Evolutionary conservation across 768 basidiomycete genomes (phyloP), one percentile per base, ranked within the genome.

Genomic region (Tephrocybe sp.): DNA sequence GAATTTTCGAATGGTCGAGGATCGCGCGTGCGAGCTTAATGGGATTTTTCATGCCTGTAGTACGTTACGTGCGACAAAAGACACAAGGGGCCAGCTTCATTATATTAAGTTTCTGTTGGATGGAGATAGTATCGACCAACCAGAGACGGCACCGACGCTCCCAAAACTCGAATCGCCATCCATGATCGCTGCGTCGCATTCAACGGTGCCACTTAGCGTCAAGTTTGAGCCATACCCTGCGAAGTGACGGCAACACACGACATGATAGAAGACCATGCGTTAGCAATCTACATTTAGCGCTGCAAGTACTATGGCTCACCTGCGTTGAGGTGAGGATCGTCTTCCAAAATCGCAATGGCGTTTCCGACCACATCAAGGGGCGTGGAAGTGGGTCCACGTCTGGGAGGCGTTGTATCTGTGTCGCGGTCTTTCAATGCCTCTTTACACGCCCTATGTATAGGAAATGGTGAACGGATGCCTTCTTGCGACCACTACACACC

Each of bases 101-200:
- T 16, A 18, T 6, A 30, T 25, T n/a, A 16, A n/a, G n/a, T n/a
- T n/a, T n/a, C n/a, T n/a, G n/a, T n/a, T 25, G 27, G n/a, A 34
- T 26, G 13, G 16, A 37, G 24, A 13, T 12, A 30, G 7, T 38
- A 26, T 24, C 15, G 30, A 56, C 30, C 58, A 13, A 84, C 88
- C 87, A 63, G 84, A 74, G 24, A 87, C 73, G 3, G 89, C 90
- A 36, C 87, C 91, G 15, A 85, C 78, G 55, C 84, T 82, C 22
- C 88, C 90, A 61, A 87, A 92, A 36, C 60, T 56, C 28, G 57
- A 61, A 13, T 22, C 36, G 2, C 64, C 66, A 19, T 78, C 77
- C 83, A 89, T 88, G 48, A 92, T 70, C 11, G 87, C 77, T 7
- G 90, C 89, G 57, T 92, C 90, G 57, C 90, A 92, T 67, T 92